Evolutionary conservation across 495 filamentous ascomycete genomes (phyloP), one percentile per base, ranked within the genome.

Genomic region (Pyrenula aspistea): DNA sequence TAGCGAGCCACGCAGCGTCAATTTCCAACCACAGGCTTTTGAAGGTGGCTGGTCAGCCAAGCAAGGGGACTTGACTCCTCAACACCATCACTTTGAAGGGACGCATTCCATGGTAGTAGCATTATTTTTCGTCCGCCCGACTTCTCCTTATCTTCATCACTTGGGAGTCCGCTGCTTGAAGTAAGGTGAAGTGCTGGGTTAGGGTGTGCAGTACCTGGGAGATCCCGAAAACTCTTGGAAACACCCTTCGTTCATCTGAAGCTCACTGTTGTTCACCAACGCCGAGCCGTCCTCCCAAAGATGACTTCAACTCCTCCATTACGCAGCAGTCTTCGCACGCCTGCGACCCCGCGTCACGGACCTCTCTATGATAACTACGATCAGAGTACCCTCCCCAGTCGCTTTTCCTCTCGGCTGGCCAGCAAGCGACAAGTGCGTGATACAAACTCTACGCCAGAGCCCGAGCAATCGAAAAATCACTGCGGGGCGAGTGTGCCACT

Each of bases 301-400:
- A 84, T 84, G 79, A 71, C 82, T 60, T 71, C 82, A 49, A 89
- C 89, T 60, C 85, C 87, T 47, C 83, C 84, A 19, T 82, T 82
- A 48, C 71, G 50, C 76, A 47, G 74, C 77, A 25, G 72, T 49
- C 66, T 86, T 51, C 77, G 77, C 57, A 84, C 85, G 47, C 90
- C 90, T 52, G 74, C 81, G 52, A 86, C 89, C 47, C 90, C 90
- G 19, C 81, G 78, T 36, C 81, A 84, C 71, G 87, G 87, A 52
- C 66, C 79, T 53, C 82, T 76, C 62, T 77, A 80, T 57, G 87
- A 94, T 71, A 65, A 71, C 53, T 89, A 83, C 68, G 80, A 86
- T 59, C 86, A 86, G 8, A 15, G 4, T 42, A 8, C 31, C 22
- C 89, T 85, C 67, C 74, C 69, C 1, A 74, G 73, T 51, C 77